Percentiles rank a stretch among this genome's conserved stretches.
These are phyloP conservation scores for Penicillium hesseltinei DNA, from an alignment of 2,329 filamentous ascomycete species.

Conservation along the genomic window DNA sequence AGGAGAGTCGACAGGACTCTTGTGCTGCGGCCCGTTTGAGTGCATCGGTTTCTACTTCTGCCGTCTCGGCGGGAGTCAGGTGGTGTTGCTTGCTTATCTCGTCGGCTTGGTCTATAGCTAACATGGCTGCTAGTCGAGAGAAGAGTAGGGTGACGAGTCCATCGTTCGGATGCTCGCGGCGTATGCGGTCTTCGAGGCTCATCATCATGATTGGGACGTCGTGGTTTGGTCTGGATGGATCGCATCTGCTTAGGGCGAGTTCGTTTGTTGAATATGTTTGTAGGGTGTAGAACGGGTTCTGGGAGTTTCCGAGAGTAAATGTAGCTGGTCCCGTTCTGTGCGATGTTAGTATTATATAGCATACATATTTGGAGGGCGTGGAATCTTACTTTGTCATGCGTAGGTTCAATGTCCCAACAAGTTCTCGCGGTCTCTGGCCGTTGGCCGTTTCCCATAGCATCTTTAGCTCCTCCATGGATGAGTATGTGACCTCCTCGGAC, in stretches of 20 bases:
- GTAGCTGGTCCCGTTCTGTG: slow-evolving; percentile 38
- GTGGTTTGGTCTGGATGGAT: slow-evolving; percentile 40
- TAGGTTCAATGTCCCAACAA: slow-evolving; percentile 39
- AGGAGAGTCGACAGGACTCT: slow-evolving; percentile 48
- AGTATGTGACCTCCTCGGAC: slow-evolving; percentile 36
- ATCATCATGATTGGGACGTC: slow-evolving; percentile 46
- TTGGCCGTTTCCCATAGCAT: slow-evolving; percentile 48
- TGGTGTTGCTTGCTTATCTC: slow-evolving; percentile 41
- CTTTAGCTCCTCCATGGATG: slow-evolving; percentile 40
- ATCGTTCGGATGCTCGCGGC: slow-evolving; percentile 42
- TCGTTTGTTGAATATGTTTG: slow-evolving; percentile 45
- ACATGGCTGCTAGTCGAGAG: slow-evolving; percentile 50
- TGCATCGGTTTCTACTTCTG: slow-evolving; percentile 45
- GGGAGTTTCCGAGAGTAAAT: slow-evolving; percentile 44
- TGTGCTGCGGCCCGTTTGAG: slow-evolving; percentile 45
- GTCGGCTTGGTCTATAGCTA: slow-evolving; percentile 48
- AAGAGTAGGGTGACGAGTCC: slow-evolving; percentile 48
- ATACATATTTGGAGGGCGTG: background rate
- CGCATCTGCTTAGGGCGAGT: slow-evolving; percentile 42
- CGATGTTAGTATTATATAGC: slow-evolving; percentile 14
- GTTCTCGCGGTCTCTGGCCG: slow-evolving; percentile 38
- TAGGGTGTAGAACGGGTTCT: slow-evolving; percentile 47
- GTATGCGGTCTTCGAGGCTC: slow-evolving; percentile 39
- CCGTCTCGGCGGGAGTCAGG: slow-evolving; percentile 41
- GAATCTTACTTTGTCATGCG: slow-evolving; percentile 41